Conservation (phyloP, 1,284 basidiomycete genomes). For the Boletus sp. region DNA sequence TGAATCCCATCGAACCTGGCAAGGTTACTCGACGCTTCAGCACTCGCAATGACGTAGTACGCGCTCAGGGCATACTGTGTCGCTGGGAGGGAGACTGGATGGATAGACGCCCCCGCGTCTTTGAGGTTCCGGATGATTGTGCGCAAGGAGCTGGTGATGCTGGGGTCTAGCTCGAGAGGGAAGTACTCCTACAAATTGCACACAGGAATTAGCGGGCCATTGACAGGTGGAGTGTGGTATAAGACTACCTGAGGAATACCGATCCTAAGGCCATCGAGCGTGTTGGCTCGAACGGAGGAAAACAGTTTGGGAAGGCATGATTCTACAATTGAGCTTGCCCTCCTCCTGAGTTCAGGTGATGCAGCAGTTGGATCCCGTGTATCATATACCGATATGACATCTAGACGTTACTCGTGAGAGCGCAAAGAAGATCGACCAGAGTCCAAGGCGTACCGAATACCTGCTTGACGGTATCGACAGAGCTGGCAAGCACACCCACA, state of each 20-base stretch:
- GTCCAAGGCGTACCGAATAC: conserved; percentile 54
- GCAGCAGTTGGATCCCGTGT: conserved; percentile 76
- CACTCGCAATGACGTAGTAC: conserved; percentile 93
- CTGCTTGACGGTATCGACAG: conserved; percentile 45
- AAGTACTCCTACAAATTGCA: conserved; percentile 66
- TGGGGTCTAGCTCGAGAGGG: conserved; percentile 60
- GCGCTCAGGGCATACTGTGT: conserved; percentile 82
- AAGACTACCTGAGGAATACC: conserved; percentile 53
- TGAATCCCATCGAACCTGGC: conserved; percentile 87
- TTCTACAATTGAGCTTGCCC: conserved; percentile 16
- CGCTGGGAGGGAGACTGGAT: conserved; percentile 75
- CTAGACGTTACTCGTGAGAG: conserved; percentile 37
- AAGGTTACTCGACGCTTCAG: conserved; percentile 92
- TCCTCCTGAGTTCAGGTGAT: conserved; percentile 39
- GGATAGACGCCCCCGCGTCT: conserved; percentile 62
- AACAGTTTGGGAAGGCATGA: conserved; percentile 23
- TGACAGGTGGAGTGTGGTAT: too few relatives aligned
- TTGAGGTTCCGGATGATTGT: conserved; percentile 48
- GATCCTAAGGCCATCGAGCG: conserved; percentile 46
- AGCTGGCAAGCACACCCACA: conserved; percentile 76
- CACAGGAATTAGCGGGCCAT: too few relatives aligned
- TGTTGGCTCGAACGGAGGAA: background rate
- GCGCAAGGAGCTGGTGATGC: conserved; percentile 48
- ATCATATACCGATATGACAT: conserved; percentile 65
- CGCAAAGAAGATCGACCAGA: background rate